A percentile compares a stretch with the other conserved stretches of the same genome.
Evolutionary conservation across 192 early-diverging fungal species (phyloP).

Genomic region (Backusella circina): DNA sequence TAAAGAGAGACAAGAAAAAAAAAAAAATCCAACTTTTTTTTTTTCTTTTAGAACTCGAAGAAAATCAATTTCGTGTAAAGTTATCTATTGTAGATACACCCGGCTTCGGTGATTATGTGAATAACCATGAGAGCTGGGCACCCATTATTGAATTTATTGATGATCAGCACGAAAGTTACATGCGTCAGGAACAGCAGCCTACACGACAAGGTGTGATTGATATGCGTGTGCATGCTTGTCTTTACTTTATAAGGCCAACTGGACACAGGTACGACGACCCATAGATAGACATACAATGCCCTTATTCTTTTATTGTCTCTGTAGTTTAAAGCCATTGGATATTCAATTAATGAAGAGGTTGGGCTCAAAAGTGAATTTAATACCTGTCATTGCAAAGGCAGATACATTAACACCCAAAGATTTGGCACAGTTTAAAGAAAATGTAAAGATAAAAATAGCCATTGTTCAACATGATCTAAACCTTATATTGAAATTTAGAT

Average conservation of each 20-base stretch:
- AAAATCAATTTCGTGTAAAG: slow-evolving; percentile 91
- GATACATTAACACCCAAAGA: slow-evolving; percentile 86
- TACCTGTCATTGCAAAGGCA: slow-evolving; percentile 89
- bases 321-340: slow-evolving; percentile 77
- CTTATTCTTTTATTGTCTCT: neutral
- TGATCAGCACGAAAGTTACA: slow-evolving; percentile 88
- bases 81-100: slow-evolving; percentile 97
- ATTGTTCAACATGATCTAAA: slow-evolving; percentile 13
- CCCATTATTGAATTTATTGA: slow-evolving; percentile 95
- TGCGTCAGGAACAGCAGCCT: slow-evolving; percentile 89
- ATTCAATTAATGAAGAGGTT: slow-evolving; percentile 94
- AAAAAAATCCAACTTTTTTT: too few relatives aligned
- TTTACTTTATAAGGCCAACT: slow-evolving; percentile 97
- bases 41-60: slow-evolving; percentile 75
- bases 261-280: slow-evolving; percentile 67
- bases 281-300: neutral
- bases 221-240: slow-evolving; percentile 89
- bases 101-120: slow-evolving; percentile 97
- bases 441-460: slow-evolving; percentile 35
- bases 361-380: slow-evolving; percentile 85
- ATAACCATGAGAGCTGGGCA: slow-evolving; percentile 95
- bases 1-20: neutral
- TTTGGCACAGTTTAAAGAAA: slow-evolving; percentile 81
- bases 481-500: slow-evolving; percentile 36
- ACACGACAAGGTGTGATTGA: slow-evolving; percentile 84